These are phyloP conservation scores for Peronospora belbahrii DNA, from an alignment of 352 stramenopile genomes.

Conservation along the genomic window DNA sequence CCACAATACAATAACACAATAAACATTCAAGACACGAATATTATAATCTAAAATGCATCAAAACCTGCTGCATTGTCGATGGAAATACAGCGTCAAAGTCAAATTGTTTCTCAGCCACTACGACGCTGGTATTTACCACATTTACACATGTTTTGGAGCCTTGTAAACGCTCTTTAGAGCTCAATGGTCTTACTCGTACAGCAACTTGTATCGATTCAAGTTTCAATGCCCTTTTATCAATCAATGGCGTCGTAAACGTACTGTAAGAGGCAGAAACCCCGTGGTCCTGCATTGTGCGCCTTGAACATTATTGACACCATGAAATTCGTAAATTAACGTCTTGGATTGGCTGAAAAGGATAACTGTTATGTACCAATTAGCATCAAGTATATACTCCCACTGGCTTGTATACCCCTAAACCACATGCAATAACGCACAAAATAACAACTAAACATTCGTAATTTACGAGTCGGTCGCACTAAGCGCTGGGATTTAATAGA, in stretches of 20 bases:
- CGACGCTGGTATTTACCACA: constrained; percentile 15
- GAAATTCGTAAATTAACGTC: background rate
- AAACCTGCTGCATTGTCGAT: constrained; percentile 19
- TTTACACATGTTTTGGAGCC: constrained; percentile 25
- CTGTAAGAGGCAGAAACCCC: too few relatives aligned
- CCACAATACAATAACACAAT: too few relatives aligned
- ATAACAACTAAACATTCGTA: constrained; percentile 1
- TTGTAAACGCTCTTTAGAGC: constrained; percentile 15
- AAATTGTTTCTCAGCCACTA: constrained; percentile 38
- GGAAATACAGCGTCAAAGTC: constrained; percentile 81
- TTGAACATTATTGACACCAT: too few relatives aligned
- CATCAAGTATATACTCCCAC: constrained; percentile 18
- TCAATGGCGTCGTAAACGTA: too few relatives aligned
- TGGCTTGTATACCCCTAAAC: constrained; percentile 27
- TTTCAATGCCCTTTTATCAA: background rate
- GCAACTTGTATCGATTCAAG: constrained; percentile 17
- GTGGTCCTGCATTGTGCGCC: too few relatives aligned
- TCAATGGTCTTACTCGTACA: constrained; percentile 37
- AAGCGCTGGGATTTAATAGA: too few relatives aligned
- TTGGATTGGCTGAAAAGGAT: constrained; percentile 16
- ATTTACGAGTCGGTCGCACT: constrained; percentile 21
- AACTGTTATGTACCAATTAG: constrained; percentile 18
- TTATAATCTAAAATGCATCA: too few relatives aligned
- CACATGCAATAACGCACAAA: background rate
- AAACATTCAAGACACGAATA: too few relatives aligned